Conservation (phyloP, 1,139 yeast genomes). For the Candida pseudoviswanathii region DNA sequence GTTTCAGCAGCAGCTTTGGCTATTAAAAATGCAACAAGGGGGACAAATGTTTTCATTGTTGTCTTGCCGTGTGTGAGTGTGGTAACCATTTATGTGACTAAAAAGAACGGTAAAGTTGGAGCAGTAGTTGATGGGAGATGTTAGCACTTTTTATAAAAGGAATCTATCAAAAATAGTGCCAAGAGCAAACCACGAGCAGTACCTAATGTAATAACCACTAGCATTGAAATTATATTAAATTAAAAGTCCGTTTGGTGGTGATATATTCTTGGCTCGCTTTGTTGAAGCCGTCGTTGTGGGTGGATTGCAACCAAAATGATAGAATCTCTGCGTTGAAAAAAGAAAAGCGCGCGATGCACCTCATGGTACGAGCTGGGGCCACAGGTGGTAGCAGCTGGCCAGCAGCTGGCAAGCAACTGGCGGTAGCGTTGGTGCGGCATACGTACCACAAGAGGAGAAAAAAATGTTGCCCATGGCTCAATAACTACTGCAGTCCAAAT, state of each 20-base stretch:
- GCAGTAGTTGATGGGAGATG: not conserved
- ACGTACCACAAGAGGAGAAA: no score
- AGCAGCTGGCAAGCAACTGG: no score
- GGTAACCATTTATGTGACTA: not conserved
- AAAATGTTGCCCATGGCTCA: no score
- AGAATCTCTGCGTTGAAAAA: no score
- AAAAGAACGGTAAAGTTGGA: not conserved
- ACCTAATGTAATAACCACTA: not conserved
- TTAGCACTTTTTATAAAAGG: not conserved
- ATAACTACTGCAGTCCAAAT: slow-evolving; percentile 4
- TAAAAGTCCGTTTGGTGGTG: not conserved
- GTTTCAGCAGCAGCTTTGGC: slow-evolving; percentile 5
- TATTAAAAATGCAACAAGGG: not conserved
- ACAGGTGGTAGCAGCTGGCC: no score
- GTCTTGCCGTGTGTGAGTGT: no score
- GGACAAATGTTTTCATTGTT: not conserved
- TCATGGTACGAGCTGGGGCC: no score
- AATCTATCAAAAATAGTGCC: not conserved
- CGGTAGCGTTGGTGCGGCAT: no score
- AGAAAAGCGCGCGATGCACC: no score
- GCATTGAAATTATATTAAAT: not conserved
- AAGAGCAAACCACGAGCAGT: not conserved
- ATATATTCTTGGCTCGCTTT: no score
- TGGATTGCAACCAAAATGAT: no score
- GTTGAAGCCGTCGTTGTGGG: no score